Conservation (phyloP, 768 basidiomycete species). For the Xerocomus potaroensis region DNA sequence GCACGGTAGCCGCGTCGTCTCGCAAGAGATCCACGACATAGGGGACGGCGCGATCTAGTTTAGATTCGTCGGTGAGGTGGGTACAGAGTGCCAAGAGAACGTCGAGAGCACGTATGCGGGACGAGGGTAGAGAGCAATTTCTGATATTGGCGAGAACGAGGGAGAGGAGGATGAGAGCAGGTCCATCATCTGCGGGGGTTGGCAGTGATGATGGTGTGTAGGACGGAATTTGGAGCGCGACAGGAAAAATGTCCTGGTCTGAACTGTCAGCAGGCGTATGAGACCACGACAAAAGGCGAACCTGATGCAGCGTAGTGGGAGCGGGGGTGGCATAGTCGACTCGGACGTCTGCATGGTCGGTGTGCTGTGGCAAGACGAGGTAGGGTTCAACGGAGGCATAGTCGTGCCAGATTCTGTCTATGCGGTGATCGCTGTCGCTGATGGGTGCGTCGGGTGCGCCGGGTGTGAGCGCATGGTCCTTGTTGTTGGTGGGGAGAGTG, state of each 20-base stretch:
- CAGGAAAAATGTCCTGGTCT: conserved; percentile 69
- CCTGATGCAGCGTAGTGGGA: conserved; percentile 62
- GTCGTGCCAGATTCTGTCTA: conserved; percentile 84
- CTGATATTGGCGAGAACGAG: conserved; percentile 86
- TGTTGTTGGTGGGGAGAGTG: conserved; percentile 20
- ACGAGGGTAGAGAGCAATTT: conserved; percentile 80
- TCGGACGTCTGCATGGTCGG: conserved; percentile 50
- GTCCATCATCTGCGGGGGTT: conserved; percentile 75
- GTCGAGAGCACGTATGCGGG: conserved; percentile 81
- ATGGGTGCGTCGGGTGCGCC: conserved; percentile 45
- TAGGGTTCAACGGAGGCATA: conserved; percentile 80
- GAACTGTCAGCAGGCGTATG: conserved; percentile 4
- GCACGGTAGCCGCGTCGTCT: conserved; percentile 80
- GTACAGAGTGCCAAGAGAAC: conserved; percentile 77
- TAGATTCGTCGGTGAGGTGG: conserved; percentile 90
- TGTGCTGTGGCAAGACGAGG: conserved; percentile 42
- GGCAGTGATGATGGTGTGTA: conserved; percentile 35
- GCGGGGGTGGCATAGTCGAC: conserved; percentile 47
- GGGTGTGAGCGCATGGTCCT: conserved; percentile 3
- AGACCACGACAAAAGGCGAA: conserved; percentile 19
- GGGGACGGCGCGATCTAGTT: conserved; percentile 88
- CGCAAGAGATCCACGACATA: conserved; percentile 86
- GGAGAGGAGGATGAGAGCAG: conserved; percentile 83
- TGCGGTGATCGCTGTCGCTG: conserved; percentile 77
- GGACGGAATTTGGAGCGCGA: conserved; percentile 67